These are phyloP conservation scores for Vicia villosa DNA, from an alignment of 306 rosid genomes.

Conservation along the genomic window DNA sequence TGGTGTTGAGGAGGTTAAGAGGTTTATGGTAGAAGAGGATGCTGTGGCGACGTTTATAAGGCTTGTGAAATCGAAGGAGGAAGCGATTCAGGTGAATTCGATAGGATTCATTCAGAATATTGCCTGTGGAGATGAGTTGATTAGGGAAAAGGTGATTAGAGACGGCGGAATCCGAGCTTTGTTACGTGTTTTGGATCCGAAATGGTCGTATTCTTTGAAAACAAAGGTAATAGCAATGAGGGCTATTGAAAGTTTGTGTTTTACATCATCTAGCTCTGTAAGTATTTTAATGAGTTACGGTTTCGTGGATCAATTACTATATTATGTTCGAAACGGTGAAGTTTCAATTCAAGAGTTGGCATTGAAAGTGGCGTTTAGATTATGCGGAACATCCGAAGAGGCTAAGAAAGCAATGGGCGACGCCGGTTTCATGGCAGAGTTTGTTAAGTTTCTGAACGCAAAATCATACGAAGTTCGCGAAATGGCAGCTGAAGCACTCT, in stretches of 20 bases:
- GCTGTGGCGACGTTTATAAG: constrained; percentile 58
- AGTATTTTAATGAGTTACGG: constrained; percentile 59
- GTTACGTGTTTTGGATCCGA: constrained; percentile 60
- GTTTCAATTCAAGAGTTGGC: constrained; percentile 74
- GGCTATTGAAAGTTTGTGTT: constrained; percentile 72
- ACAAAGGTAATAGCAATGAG: constrained; percentile 61
- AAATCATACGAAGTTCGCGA: constrained; percentile 83
- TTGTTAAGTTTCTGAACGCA: constrained; percentile 71
- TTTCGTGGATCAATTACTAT: constrained; percentile 67
- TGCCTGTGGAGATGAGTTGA: constrained; percentile 63
- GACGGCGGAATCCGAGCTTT: constrained; percentile 76
- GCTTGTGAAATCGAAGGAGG: constrained; percentile 67
- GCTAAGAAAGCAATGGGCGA: constrained; percentile 83
- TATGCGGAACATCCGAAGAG: constrained; percentile 66
- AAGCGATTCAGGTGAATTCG: constrained; percentile 68
- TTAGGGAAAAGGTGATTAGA: constrained; percentile 52
- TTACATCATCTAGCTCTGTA: constrained; percentile 50
- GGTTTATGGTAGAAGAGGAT: constrained; percentile 85
- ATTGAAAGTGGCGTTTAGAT: constrained; percentile 65
- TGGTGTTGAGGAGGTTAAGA: constrained; percentile 80
- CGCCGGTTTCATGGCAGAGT: constrained; percentile 76
- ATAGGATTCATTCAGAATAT: constrained; percentile 69
- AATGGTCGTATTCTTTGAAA: constrained; percentile 55
- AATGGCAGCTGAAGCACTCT: constrained; percentile 80
- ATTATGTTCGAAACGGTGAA: constrained; percentile 68